Conservation (phyloP, 1,284 basidiomycete species). For the Malassezia brasiliensis region DNA sequence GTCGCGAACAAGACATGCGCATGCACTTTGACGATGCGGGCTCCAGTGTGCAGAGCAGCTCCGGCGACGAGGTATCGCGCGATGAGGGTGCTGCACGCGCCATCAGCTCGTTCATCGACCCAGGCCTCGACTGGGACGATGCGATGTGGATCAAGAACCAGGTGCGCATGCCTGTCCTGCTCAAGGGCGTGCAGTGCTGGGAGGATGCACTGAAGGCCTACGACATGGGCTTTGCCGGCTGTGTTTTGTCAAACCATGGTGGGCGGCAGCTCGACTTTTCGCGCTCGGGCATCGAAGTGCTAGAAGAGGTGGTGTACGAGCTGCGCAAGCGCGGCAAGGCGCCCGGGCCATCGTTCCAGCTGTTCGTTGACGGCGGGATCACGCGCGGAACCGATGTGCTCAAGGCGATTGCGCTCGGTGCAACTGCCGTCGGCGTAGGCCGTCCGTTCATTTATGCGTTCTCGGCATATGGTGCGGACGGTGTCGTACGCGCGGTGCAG, state of each 20-base stretch:
- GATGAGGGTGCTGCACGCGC: conserved; percentile 48
- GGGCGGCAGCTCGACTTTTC: conserved; percentile 47
- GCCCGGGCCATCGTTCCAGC: conserved; percentile 53
- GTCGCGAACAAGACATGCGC: conserved; percentile 66
- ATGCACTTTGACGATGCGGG: conserved; percentile 38
- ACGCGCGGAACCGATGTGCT: conserved; percentile 64
- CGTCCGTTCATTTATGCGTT: conserved; percentile 83
- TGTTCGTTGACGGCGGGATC: conserved; percentile 82
- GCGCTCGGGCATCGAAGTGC: conserved; percentile 43
- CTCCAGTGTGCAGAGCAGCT: conserved; percentile 47
- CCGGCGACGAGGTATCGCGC: conserved; percentile 22
- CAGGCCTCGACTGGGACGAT: conserved; percentile 51
- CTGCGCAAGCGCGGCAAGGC: conserved; percentile 60
- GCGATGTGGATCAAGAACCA: conserved; percentile 67
- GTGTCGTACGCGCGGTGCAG: conserved; percentile 62
- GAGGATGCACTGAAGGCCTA: conserved; percentile 61
- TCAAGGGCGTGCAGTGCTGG: conserved; percentile 61
- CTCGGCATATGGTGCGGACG: conserved; percentile 74
- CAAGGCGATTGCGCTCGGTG: conserved; percentile 83
- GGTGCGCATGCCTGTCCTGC: conserved; percentile 68
- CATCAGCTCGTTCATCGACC: conserved; percentile 53
- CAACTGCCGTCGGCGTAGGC: conserved; percentile 77
- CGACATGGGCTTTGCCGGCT: conserved; percentile 53
- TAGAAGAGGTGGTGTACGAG: conserved; percentile 54
- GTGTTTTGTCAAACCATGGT: conserved; percentile 51